Conservation (phyloP, 1,139 yeast genomes). For the Candida frijolesensis region DNA sequence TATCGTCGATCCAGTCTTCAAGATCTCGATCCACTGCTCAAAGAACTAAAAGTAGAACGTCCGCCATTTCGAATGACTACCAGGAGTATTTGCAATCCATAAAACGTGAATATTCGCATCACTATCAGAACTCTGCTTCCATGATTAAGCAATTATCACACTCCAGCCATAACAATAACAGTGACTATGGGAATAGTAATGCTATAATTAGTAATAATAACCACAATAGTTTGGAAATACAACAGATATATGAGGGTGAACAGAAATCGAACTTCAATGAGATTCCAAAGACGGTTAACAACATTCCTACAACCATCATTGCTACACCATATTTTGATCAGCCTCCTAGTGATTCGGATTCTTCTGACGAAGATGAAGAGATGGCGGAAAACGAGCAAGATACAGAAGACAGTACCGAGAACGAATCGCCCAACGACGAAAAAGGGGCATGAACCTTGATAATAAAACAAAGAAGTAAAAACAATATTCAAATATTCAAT, state of each 20-base stretch:
- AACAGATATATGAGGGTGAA: constrained; percentile 1
- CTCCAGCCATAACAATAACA: constrained; percentile 5
- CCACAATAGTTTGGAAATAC: neutral
- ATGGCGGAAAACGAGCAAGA: constrained; percentile 7
- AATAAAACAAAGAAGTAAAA: too few relatives aligned
- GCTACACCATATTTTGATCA: constrained; percentile 44
- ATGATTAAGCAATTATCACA: constrained; percentile 8
- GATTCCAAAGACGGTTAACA: neutral
- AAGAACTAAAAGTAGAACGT: constrained; percentile 16
- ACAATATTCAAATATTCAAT: too few relatives aligned
- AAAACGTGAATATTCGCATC: constrained; percentile 18
- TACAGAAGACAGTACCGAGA: neutral
- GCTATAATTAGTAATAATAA: constrained; percentile 13
- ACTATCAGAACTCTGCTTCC: constrained; percentile 9
- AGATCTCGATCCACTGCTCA: constrained; percentile 16
- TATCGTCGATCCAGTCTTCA: constrained; percentile 10
- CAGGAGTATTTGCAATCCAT: constrained; percentile 23
- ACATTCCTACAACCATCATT: constrained; percentile 27
- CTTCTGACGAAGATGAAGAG: constrained; percentile 22
- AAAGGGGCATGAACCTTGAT: too few relatives aligned
- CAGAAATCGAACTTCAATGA: neutral
- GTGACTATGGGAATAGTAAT: constrained; percentile 11
- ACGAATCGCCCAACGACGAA: neutral
- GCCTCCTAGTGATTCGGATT: constrained; percentile 43
- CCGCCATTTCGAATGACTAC: constrained; percentile 19